Percentiles rank a stretch among this genome's conserved stretches.
phyloP scores from a whole-genome alignment of 2,329 filamentous ascomycete genomes.

The Teratosphaeria destructans region DNA sequence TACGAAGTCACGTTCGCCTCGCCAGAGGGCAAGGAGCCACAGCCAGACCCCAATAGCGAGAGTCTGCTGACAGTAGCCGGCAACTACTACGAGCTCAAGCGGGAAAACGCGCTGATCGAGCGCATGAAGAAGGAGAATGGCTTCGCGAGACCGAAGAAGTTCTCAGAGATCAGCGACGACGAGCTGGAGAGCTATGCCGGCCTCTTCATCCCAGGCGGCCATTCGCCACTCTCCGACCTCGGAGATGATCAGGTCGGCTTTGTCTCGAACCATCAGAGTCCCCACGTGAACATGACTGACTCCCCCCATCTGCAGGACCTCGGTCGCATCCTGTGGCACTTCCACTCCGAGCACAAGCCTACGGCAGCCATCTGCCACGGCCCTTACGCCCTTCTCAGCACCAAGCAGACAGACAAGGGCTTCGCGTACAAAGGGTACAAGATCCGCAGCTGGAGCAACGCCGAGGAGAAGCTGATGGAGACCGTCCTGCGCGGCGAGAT shows the following conservation, averaged over 20 bases:
- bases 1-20: slow-evolving; percentile 39
- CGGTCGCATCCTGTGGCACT: slow-evolving; percentile 33
- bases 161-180: slow-evolving; percentile 30
- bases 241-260: slow-evolving; percentile 24
- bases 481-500: slow-evolving; percentile 33
- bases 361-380: slow-evolving; percentile 40
- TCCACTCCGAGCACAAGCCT: slow-evolving; percentile 32
- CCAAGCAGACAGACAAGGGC: slow-evolving; percentile 26
- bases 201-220: slow-evolving; percentile 37
- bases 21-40: slow-evolving; percentile 32
- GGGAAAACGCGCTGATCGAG: slow-evolving; percentile 32
- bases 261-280: background rate
- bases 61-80: slow-evolving; percentile 34
- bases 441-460: slow-evolving; percentile 36
- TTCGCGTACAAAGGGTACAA: slow-evolving; percentile 39
- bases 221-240: slow-evolving; percentile 34
- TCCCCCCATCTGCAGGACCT: slow-evolving; percentile 20
- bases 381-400: slow-evolving; percentile 36
- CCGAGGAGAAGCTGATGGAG: slow-evolving; percentile 39
- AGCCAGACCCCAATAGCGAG: slow-evolving; percentile 33
- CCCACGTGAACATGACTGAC: background rate
- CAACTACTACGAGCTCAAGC: slow-evolving; percentile 35
- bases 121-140: slow-evolving; percentile 38
- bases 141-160: slow-evolving; percentile 29
- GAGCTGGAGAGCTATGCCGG: slow-evolving; percentile 31